Evolutionary conservation across 805 yeast genomes (phyloP).

Genomic region (Hyphopichia homilentoma): DNA sequence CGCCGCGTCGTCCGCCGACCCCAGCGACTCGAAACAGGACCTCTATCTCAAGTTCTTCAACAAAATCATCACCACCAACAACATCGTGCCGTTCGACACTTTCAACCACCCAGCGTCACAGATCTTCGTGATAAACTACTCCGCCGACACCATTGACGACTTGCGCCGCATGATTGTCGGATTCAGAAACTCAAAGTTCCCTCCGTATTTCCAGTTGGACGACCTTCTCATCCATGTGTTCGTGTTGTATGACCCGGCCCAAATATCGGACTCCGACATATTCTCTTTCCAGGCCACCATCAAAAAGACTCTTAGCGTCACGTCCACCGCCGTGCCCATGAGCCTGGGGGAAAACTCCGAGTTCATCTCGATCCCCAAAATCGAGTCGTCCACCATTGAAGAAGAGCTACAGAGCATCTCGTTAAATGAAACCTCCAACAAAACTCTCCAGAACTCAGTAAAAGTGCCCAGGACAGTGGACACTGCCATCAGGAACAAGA

Average conservation of each 20-base stretch:
- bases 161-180: constrained; percentile 56
- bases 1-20: constrained; percentile 4
- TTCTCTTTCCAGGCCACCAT: constrained; percentile 23
- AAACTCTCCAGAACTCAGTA: constrained; percentile 8
- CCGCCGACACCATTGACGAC: constrained; percentile 47
- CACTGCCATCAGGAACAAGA: constrained; percentile 31
- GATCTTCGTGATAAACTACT: constrained; percentile 56
- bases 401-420: constrained; percentile 44
- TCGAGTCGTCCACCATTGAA: constrained; percentile 42
- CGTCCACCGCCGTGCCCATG: constrained; percentile 20
- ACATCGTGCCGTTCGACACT: constrained; percentile 74
- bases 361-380: constrained; percentile 7
- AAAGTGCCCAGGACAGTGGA: constrained; percentile 36
- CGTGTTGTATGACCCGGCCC: constrained; percentile 24
- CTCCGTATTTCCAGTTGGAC: constrained; percentile 63
- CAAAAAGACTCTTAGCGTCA: constrained; percentile 20
- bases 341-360: constrained; percentile 1
- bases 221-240: constrained; percentile 49
- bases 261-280: constrained; percentile 34
- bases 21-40: constrained; percentile 14
- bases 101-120: constrained; percentile 84
- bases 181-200: constrained; percentile 46
- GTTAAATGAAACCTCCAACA: constrained; percentile 13
- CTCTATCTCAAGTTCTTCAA: constrained; percentile 57
- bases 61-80: constrained; percentile 54